Conservation (phyloP, 2,329 filamentous ascomycete species). For the Lachnellula willkommii region DNA sequence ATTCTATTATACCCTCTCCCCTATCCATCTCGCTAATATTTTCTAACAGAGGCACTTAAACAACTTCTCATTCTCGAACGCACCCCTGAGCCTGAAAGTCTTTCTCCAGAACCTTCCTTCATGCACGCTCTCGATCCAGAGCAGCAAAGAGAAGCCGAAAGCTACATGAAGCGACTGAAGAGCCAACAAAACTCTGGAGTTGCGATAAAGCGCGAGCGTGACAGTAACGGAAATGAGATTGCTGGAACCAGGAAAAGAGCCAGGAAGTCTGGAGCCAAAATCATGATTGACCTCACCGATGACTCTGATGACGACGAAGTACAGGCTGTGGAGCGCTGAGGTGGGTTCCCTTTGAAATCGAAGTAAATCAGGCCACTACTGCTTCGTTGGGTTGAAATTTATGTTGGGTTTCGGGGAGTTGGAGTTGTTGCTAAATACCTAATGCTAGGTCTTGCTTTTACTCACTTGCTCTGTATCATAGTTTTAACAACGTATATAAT, state of each 20-base stretch:
- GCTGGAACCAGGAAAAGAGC: neutral
- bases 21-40: too few relatives aligned
- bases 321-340: too few relatives aligned
- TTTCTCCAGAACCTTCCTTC: neutral
- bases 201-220: neutral
- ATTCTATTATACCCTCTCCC: too few relatives aligned
- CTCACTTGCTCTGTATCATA: too few relatives aligned
- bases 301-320: too few relatives aligned
- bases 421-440: too few relatives aligned
- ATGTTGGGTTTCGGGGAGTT: too few relatives aligned
- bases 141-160: neutral
- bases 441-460: too few relatives aligned
- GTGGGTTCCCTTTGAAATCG: too few relatives aligned
- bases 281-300: neutral
- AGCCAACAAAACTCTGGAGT: neutral
- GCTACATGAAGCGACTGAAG: neutral
- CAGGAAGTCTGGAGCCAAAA: neutral
- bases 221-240: neutral
- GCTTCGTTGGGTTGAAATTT: too few relatives aligned
- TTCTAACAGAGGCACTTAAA: neutral
- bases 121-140: neutral
- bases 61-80: neutral
- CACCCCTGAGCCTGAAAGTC: neutral
- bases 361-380: too few relatives aligned
- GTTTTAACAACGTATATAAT: too few relatives aligned